phyloP scores from a whole-genome alignment of 2,329 filamentous ascomycete species.

The Ceratocystis cubensis region DNA sequence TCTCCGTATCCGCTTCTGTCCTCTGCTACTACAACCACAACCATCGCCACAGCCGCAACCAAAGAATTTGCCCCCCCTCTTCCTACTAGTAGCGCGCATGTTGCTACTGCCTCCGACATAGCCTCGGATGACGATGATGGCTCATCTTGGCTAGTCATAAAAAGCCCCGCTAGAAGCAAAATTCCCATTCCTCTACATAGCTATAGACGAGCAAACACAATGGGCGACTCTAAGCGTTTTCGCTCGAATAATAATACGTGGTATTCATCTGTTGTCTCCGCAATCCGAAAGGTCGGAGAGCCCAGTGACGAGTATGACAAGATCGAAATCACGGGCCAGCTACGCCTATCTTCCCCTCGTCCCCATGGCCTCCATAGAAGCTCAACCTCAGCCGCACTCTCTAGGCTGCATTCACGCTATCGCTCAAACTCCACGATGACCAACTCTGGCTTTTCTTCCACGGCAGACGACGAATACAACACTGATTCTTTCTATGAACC shows the following conservation, averaged over 20 bases:
- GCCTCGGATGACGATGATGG: neutral
- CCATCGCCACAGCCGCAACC: too few species aligned
- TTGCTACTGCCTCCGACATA: neutral
- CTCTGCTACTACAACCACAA: neutral
- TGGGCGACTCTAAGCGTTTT: neutral
- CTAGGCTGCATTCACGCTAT: neutral
- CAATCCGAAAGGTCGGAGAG: conserved; percentile 10
- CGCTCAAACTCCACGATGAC: neutral
- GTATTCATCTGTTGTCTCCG: conserved; percentile 14
- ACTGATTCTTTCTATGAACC: conserved; percentile 3
- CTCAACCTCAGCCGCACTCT: neutral
- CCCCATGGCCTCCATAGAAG: neutral
- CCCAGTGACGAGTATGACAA: neutral
- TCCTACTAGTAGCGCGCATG: neutral
- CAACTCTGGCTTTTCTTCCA: conserved; percentile 7
- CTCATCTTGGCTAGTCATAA: neutral
- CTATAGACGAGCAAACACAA: conserved; percentile 1
- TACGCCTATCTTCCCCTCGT: neutral
- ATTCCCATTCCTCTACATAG: neutral
- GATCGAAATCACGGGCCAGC: neutral
- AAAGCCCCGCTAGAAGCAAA: neutral
- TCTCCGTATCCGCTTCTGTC: neutral
- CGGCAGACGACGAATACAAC: conserved; percentile 8
- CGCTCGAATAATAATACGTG: conserved; percentile 1
- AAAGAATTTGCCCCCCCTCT: neutral